Percentiles rank a stretch among this genome's conserved stretches.
Evolutionary conservation across 2,329 filamentous ascomycete species (phyloP).

Genomic region (Penicillium sp.): DNA sequence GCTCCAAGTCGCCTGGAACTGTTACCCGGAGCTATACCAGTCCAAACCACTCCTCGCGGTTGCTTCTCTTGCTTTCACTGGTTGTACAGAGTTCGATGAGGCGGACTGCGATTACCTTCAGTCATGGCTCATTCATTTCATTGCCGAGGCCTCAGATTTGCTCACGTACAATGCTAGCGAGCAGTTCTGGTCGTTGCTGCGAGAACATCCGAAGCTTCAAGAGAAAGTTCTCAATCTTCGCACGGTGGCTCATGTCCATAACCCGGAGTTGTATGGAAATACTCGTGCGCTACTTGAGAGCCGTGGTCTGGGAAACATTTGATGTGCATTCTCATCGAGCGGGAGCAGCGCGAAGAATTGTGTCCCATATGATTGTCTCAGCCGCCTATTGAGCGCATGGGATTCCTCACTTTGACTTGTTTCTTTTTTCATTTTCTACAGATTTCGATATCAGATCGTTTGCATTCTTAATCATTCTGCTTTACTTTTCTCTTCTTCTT

Average conservation of each 20-base stretch:
- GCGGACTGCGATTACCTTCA: conserved; percentile 6
- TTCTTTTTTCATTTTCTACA: background rate
- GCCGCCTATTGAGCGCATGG: too few species aligned
- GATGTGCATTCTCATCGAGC: background rate
- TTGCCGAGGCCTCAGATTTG: conserved; percentile 15
- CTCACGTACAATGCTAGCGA: conserved; percentile 3
- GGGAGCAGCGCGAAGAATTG: background rate
- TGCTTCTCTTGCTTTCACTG: background rate
- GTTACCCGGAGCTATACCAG: conserved; percentile 14
- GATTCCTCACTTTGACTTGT: background rate
- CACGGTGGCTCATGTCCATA: background rate
- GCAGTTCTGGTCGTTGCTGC: conserved; percentile 11
- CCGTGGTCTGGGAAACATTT: background rate
- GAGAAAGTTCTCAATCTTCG: background rate
- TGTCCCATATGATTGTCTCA: background rate
- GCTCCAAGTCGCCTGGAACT: conserved; percentile 23
- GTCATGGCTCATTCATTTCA: conserved; percentile 15
- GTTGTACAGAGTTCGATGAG: background rate
- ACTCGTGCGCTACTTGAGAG: background rate
- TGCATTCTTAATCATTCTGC: background rate
- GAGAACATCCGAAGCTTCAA: background rate
- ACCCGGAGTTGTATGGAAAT: background rate
- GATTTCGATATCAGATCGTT: background rate
- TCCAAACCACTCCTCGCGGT: conserved; percentile 10
- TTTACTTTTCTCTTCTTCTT: too few species aligned